Conservation (phyloP, 2,329 filamentous ascomycete species). For the Exophiala viscosa region DNA sequence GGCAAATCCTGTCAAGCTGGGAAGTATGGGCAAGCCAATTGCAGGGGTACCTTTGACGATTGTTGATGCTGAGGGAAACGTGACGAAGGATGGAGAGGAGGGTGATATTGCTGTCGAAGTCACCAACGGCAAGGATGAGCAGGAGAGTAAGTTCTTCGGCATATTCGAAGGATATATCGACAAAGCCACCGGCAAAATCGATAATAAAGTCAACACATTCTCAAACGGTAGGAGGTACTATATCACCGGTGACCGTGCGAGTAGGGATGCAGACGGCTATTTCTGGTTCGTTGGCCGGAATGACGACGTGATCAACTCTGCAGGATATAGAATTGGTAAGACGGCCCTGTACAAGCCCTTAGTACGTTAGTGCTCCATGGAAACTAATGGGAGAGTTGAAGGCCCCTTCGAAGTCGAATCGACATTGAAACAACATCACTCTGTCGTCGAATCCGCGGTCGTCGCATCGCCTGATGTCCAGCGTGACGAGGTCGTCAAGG, state of each 20-base stretch:
- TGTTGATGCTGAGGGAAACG: slow-evolving; percentile 33
- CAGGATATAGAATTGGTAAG: slow-evolving; percentile 37
- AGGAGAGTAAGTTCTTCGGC: slow-evolving; percentile 19
- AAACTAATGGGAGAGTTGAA: slow-evolving; percentile 4
- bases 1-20: slow-evolving; percentile 34
- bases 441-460: slow-evolving; percentile 40
- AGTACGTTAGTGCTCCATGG: background rate
- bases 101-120: slow-evolving; percentile 38
- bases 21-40: slow-evolving; percentile 40
- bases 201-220: slow-evolving; percentile 19
- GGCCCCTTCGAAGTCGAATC: slow-evolving; percentile 44
- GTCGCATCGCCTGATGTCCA: slow-evolving; percentile 38
- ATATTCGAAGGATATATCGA: slow-evolving; percentile 28
- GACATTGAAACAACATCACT: slow-evolving; percentile 39
- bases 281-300: slow-evolving; percentile 37
- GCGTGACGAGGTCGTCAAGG: slow-evolving; percentile 41
- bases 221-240: slow-evolving; percentile 31
- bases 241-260: slow-evolving; percentile 38
- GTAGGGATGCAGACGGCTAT: slow-evolving; percentile 34
- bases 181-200: slow-evolving; percentile 18
- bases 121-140: slow-evolving; percentile 2
- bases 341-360: background rate
- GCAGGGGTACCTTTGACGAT: slow-evolving; percentile 38
- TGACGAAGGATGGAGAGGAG: slow-evolving; percentile 31
- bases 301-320: slow-evolving; percentile 41